These are phyloP conservation scores for Eimeria falciformis DNA, from an alignment of 169 alveolate genomes.

Conservation along the genomic window DNA sequence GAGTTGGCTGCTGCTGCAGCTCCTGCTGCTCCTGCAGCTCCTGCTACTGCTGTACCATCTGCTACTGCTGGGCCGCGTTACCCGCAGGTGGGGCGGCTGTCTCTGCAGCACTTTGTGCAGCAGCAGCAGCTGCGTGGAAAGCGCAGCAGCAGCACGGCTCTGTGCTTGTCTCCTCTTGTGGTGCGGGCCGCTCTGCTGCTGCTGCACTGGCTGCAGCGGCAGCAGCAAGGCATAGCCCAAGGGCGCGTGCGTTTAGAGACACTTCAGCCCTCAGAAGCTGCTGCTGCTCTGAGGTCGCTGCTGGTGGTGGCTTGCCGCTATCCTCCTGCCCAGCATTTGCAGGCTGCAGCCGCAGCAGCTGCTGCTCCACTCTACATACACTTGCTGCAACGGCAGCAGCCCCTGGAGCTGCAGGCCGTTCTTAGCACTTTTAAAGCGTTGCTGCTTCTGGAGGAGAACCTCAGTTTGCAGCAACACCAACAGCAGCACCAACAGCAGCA, in stretches of 20 bases:
- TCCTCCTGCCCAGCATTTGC: constrained; percentile 22
- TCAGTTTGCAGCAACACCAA: not conserved
- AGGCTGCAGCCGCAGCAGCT: constrained; percentile 57
- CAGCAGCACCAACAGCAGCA: constrained; percentile 3
- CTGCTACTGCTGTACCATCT: constrained; percentile 3
- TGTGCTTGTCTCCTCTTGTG: constrained; percentile 25
- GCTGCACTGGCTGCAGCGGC: constrained; percentile 41
- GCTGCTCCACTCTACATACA: constrained; percentile 6
- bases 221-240: constrained; percentile 16
- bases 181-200: constrained; percentile 17
- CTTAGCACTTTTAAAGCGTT: constrained; percentile 32
- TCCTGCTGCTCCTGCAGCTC: not conserved
- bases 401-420: constrained; percentile 37
- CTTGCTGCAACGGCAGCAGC: constrained; percentile 54
- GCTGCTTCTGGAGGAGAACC: constrained; percentile 5
- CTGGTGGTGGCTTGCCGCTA: not conserved
- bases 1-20: not conserved
- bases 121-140: not conserved
- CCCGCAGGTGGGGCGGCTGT: not conserved
- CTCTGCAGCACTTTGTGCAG: constrained; percentile 21
- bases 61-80: no score
- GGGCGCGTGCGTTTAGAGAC: constrained; percentile 18
- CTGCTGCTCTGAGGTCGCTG: constrained; percentile 36
- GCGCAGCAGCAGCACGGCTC: constrained; percentile 34
- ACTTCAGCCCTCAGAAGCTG: constrained; percentile 54